Evolutionary conservation across 1,284 basidiomycete species (phyloP).

Genomic region (Boletus smithii): DNA sequence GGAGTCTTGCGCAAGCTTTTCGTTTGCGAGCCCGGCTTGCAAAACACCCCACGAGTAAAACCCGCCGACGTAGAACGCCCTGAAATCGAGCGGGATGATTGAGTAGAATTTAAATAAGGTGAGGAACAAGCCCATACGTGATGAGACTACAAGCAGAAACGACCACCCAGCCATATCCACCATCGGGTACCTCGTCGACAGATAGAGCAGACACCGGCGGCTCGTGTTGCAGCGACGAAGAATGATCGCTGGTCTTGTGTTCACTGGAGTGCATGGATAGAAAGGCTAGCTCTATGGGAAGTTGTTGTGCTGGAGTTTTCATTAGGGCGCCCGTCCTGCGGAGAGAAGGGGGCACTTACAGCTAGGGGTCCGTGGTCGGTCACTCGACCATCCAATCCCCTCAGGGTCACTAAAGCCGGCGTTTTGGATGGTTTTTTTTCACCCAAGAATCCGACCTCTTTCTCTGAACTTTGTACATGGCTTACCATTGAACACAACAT

Average conservation of each 20-base stretch:
- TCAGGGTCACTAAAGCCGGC: too few relatives aligned
- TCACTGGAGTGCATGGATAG: neutral
- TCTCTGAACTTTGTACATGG: too few relatives aligned
- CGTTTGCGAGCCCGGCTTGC: conserved; percentile 27
- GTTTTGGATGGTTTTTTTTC: too few relatives aligned
- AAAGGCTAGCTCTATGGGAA: neutral
- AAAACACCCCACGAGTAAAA: conserved; percentile 34
- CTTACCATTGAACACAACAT: too few relatives aligned
- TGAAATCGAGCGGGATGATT: conserved; percentile 1
- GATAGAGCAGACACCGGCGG: neutral
- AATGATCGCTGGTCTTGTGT: neutral
- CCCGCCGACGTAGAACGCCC: conserved; percentile 24
- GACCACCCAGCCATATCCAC: conserved; percentile 25
- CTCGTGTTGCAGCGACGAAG: neutral
- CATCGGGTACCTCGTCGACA: conserved; percentile 18
- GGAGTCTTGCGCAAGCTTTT: conserved; percentile 23
- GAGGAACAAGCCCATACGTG: conserved; percentile 14
- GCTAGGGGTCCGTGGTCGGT: too few relatives aligned
- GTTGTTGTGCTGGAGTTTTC: neutral
- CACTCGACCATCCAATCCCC: too few relatives aligned
- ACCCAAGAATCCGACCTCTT: too few relatives aligned
- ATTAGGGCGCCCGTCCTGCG: neutral
- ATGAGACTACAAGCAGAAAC: conserved; percentile 23
- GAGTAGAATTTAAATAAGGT: neutral
- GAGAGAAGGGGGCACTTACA: neutral